Evolutionary conservation across 1,284 basidiomycete genomes (phyloP), one percentile per base, ranked within the genome.

Genomic region (Boletus austroedulis): DNA sequence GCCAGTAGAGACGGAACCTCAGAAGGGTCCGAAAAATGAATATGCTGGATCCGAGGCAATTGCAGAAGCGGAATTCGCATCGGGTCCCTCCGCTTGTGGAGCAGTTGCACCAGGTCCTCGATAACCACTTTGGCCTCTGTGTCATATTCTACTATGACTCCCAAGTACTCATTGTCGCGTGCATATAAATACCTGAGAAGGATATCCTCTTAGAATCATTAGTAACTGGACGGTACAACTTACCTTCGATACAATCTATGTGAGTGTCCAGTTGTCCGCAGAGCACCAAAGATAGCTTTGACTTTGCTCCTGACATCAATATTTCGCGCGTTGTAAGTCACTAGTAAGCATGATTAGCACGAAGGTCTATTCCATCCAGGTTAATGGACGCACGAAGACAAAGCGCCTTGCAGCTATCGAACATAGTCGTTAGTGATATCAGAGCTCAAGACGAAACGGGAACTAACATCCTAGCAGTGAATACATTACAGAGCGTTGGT

Each of bases 391-490:
- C 49, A 70, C 69, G 5, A 24, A 70, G 54, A 34, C 68, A 73
- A 11, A 70, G 62, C 8, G 65, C 60, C 40, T 63, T 61, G 45
- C 69, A 70, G 34, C 69, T 70, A 24, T 46, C 15, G 1, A 17
- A 53, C 15, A 9, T 3, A 7, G 10, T 53, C 2, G 23, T 67
- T 10, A 70, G 57, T 36, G 0, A 4, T 4, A 0, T 4, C 5
- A 32, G 14, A 31, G 9, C 3, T 10, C 3, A 47, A 38, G 31
- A 28, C 2, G 12, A 60, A n/a, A 43, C 8, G 19, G 2, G 15
- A 32, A 44, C 72, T 3, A 28, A 71, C 69, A 71, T 73, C 46
- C 72, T 63, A 0, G 71, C 57, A 9, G 17, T 67, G 17, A 74
- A 72, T 2, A 67, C 21, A 45, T 50, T 55, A 45, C 64, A 58